A percentile compares a stretch with the other conserved stretches of the same genome.
These are phyloP conservation scores for Pythium dissotocum DNA, from an alignment of 352 stramenopile genomes.

Conservation along the genomic window DNA sequence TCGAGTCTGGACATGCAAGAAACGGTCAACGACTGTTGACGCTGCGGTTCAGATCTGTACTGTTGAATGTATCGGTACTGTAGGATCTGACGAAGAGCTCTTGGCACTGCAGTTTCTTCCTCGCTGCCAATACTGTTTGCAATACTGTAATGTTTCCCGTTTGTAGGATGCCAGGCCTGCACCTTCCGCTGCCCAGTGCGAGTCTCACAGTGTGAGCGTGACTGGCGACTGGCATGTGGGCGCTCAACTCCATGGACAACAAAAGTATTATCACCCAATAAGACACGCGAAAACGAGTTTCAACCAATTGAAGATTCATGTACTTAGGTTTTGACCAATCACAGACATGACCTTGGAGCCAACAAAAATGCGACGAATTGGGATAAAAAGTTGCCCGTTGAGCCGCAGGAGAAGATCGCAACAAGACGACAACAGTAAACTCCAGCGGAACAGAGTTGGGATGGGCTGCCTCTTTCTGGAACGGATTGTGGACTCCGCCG, in stretches of 20 bases:
- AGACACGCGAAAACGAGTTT: not conserved
- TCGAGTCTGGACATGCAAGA: not conserved
- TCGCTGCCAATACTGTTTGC: too few species aligned
- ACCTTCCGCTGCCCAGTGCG: too few species aligned
- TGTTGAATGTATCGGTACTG: too few species aligned
- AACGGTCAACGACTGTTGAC: not conserved
- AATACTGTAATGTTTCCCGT: not conserved
- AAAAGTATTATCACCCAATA: not conserved
- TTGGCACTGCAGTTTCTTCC: too few species aligned
- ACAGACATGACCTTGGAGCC: not conserved
- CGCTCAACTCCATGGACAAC: too few species aligned
- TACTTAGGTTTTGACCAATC: not conserved
- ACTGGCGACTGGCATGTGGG: not conserved
- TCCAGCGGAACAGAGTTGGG: not conserved
- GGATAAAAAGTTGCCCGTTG: not conserved
- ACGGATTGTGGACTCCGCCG: not conserved
- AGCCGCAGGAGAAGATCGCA: conserved; percentile 4
- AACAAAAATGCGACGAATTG: conserved; percentile 1
- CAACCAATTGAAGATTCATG: not conserved
- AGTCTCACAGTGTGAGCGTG: not conserved
- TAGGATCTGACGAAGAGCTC: too few species aligned
- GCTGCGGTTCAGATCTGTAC: too few species aligned
- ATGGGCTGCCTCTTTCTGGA: not conserved
- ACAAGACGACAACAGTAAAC: conserved; percentile 15
- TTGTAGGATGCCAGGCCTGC: not conserved